These are phyloP conservation scores for Pholiota adiposa DNA, from an alignment of 1,284 basidiomycete genomes.

Conservation along the genomic window DNA sequence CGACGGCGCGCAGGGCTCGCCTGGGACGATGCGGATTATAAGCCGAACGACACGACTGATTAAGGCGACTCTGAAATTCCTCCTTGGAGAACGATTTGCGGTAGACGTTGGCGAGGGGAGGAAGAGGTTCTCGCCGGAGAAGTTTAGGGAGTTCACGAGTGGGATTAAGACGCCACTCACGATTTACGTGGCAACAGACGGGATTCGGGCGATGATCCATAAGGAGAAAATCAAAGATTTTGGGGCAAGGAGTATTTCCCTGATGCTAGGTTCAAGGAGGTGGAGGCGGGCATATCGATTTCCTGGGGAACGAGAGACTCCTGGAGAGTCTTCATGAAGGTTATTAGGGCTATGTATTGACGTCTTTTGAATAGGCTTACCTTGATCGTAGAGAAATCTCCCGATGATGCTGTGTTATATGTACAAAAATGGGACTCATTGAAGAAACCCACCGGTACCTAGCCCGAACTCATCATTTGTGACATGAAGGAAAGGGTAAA, in stretches of 20 bases:
- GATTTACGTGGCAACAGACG: constrained; percentile 3
- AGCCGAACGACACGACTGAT: not conserved
- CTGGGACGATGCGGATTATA: not conserved
- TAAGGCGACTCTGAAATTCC: not conserved
- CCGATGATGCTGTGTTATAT: no score
- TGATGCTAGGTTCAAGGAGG: not conserved
- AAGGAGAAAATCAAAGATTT: not conserved
- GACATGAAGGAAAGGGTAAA: no score
- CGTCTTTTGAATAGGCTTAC: no score
- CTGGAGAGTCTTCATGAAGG: not conserved
- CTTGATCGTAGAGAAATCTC: no score
- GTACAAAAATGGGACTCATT: no score
- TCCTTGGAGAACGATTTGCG: not conserved
- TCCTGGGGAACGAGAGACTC: not conserved
- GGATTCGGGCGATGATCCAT: not conserved
- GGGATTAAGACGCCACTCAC: not conserved
- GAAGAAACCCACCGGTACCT: no score
- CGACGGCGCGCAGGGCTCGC: not conserved
- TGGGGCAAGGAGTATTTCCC: constrained; percentile 2
- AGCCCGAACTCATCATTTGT: no score
- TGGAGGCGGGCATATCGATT: constrained; percentile 8
- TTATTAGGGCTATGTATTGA: no score
- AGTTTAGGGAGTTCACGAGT: not conserved
- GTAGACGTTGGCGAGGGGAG: not conserved
- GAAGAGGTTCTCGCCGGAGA: not conserved